phyloP scores from a whole-genome alignment of 2,329 filamentous ascomycete species.

The Fusarium odoratissimum region DNA sequence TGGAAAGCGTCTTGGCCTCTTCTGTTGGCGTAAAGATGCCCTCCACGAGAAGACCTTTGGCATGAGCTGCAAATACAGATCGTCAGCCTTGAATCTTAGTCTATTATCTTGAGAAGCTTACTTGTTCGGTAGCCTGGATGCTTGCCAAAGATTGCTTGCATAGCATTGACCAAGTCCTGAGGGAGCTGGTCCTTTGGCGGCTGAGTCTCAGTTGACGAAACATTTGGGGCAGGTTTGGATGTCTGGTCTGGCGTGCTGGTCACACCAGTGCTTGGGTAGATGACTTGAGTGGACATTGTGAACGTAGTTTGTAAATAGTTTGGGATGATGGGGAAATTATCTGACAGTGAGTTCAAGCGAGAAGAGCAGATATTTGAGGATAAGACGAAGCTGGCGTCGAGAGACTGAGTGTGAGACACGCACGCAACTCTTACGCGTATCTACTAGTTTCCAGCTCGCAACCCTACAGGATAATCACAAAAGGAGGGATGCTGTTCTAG shows the following conservation, averaged over 20 bases:
- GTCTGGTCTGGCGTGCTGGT: not conserved
- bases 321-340: accelerated
- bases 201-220: not conserved
- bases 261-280: not conserved
- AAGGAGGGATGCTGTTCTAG: accelerated
- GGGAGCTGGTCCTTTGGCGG: not conserved
- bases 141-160: conserved; percentile 29
- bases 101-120: accelerated
- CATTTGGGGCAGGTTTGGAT: not conserved
- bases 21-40: conserved; percentile 18
- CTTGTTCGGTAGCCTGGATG: conserved; percentile 27
- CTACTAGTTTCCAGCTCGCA: accelerated
- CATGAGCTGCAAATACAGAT: not conserved
- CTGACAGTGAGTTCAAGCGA: not conserved
- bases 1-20: conserved; percentile 16
- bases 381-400: not conserved
- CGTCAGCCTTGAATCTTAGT: not conserved
- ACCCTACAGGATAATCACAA: no score
- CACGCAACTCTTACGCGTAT: accelerated
- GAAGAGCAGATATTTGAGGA: not conserved
- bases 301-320: accelerated
- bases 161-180: conserved; percentile 18
- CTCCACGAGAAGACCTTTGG: conserved; percentile 25
- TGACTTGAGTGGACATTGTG: not conserved
- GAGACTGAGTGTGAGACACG: not conserved